Evolutionary conservation across 1,139 yeast species (phyloP).

Genomic region (Saccharomyces pastorianus): DNA sequence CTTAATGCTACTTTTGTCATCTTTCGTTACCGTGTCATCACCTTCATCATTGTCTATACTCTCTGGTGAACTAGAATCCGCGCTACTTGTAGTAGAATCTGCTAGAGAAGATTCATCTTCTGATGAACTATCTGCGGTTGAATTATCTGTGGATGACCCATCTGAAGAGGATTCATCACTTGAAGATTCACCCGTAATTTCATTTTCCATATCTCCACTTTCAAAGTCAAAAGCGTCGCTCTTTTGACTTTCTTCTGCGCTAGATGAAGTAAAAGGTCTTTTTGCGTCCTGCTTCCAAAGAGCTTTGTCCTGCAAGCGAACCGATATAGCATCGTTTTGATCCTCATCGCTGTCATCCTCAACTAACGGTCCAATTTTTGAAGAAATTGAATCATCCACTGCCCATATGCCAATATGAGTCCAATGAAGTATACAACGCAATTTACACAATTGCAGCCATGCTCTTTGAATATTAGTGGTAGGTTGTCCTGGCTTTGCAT

Average conservation of each 20-base stretch:
- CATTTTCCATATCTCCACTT: not conserved
- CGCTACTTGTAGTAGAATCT: not conserved
- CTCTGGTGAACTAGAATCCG: not conserved
- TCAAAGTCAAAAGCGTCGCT: conserved; percentile 11
- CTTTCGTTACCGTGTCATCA: not conserved
- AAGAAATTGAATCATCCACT: conserved; percentile 28
- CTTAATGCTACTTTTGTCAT: not conserved
- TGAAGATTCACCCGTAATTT: not conserved
- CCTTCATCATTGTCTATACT: not conserved
- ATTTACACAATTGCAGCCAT: conserved; percentile 51
- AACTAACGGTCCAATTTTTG: conserved; percentile 30
- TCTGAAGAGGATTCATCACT: not conserved
- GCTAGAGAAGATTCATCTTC: not conserved
- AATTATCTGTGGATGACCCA: not conserved
- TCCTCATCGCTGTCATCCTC: conserved; percentile 7
- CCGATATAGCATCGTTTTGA: not conserved
- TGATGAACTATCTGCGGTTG: not conserved
- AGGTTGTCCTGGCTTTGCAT: conserved; percentile 20
- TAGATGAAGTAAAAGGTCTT: not conserved
- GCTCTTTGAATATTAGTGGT: conserved; percentile 36
- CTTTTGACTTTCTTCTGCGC: conserved; percentile 2
- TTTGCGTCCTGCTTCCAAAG: not conserved
- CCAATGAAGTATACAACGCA: conserved; percentile 67
- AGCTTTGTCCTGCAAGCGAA: not conserved
- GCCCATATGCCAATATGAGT: conserved; percentile 62